Percentiles rank a stretch among this genome's conserved stretches.
Evolutionary conservation across 352 stramenopile genomes (phyloP).

Genomic region (Phytophthora tentaculata): DNA sequence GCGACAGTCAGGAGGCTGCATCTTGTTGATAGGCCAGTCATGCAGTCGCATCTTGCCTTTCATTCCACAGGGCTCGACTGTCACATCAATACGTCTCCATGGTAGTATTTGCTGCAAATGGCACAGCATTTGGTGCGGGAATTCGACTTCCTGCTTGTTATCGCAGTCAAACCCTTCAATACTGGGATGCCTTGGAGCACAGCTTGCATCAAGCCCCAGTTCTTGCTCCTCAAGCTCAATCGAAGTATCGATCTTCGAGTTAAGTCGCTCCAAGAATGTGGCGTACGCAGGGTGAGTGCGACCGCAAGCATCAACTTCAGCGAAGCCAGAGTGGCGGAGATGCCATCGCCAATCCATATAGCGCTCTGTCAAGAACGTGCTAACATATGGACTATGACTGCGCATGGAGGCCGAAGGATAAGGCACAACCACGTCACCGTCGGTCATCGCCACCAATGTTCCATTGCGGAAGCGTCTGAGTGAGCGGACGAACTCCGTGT

Average conservation of each 20-base stretch:
- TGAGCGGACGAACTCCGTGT: constrained; percentile 59
- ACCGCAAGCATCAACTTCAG: neutral
- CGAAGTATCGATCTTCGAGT: constrained; percentile 53
- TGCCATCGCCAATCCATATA: constrained; percentile 76
- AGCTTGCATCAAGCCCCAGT: constrained; percentile 46
- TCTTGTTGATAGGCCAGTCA: constrained; percentile 83
- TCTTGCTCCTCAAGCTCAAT: constrained; percentile 45
- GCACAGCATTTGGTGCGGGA: constrained; percentile 67
- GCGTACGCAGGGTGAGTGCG: neutral
- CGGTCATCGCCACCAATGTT: constrained; percentile 78
- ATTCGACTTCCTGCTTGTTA: constrained; percentile 85
- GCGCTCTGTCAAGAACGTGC: constrained; percentile 53
- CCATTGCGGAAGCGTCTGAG: constrained; percentile 62
- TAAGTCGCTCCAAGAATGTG: constrained; percentile 43
- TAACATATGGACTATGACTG: constrained; percentile 73
- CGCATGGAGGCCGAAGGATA: constrained; percentile 77
- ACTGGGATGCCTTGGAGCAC: constrained; percentile 52
- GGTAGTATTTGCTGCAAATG: constrained; percentile 53
- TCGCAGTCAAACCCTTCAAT: constrained; percentile 69
- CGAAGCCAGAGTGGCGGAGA: constrained; percentile 72
- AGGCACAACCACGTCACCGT: constrained; percentile 78
- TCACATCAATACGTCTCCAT: constrained; percentile 73
- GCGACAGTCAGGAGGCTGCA: constrained; percentile 65
- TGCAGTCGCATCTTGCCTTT: constrained; percentile 80
- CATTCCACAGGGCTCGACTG: constrained; percentile 63